Evolutionary conservation across 2,329 filamentous ascomycete genomes (phyloP), one percentile per base, ranked within the genome.

Genomic region (Microcyclospora pomicola): DNA sequence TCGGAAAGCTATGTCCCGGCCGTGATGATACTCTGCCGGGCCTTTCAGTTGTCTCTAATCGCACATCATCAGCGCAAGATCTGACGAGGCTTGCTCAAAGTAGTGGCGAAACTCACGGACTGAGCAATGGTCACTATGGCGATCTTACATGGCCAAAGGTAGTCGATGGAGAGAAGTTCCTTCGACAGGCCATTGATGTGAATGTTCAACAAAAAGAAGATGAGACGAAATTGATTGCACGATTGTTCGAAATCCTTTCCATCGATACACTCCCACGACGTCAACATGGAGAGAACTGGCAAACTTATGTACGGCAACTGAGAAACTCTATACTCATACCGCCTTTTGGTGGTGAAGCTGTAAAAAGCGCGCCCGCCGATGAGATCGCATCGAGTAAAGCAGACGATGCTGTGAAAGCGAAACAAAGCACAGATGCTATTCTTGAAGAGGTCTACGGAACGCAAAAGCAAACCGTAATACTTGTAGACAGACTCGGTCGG

Each of bases 71-170:
- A 29, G 60, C 67, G 10, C 59, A 68, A 2, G 64, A 65, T 11
- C 61, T 75, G 7, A 59, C 63, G 5, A 71, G 69, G 58, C 65
- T 79, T 15, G 66, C 66, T 1, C 56, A 55, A 1, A 53, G 60
- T 9, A 56, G 59, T 12, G 64, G 65, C 2, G 66, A 76, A 48
- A 76, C 71, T 0, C 64, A 71, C 19, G 75, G 71, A 0, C 59
- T 80, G 15, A 78, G 74, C 54, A 80, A 80, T 49, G 71, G 72
- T 2, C 65, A 66, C 2, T 75, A 72, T 47, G 68, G 67, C 31
- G 72, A 79, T 45, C 61, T 63, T 14, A 65, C 66, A 2, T 80
- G 75, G 75, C 71, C 70, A 0, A 80, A 80, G 55, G 72, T 79
- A 9, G 52, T 69, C 2, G 58, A 71, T 31, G 75, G 74, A 15